Percentiles rank a stretch among this genome's conserved stretches.
Evolutionary conservation across 164 flowering plant genomes (phyloP).

Genomic region (Magnolia sinica): DNA sequence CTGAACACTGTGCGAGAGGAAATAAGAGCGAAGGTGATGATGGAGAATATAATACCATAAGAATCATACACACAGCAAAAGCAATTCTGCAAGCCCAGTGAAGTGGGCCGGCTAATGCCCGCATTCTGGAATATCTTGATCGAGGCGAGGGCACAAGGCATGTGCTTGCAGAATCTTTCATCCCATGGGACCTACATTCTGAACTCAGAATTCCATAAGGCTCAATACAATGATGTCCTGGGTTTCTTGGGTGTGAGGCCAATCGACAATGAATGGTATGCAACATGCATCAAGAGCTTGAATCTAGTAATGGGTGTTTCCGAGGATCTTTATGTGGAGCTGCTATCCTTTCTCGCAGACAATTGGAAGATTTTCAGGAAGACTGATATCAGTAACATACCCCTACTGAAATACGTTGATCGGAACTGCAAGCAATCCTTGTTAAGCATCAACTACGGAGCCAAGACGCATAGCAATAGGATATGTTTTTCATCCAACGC

Average conservation of each 20-base stretch:
- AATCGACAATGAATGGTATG: conserved; percentile 13
- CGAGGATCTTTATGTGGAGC: conserved; percentile 17
- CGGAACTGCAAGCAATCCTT: conserved; percentile 1
- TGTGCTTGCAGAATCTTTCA: conserved; percentile 22
- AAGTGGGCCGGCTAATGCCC: too few relatives aligned
- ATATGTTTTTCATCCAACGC: conserved; percentile 3
- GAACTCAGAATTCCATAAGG: conserved; percentile 4
- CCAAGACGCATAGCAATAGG: neutral
- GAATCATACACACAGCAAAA: conserved; percentile 18
- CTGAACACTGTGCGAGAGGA: conserved; percentile 19
- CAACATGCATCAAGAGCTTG: conserved; percentile 11
- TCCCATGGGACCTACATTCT: conserved; percentile 20
- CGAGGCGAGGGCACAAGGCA: conserved; percentile 25
- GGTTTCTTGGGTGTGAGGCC: conserved; percentile 17
- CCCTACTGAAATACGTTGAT: conserved; percentile 17
- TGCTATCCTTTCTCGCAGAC: conserved; percentile 24
- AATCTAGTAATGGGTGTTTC: conserved; percentile 14
- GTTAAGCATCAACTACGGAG: neutral
- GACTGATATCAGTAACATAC: conserved; percentile 5
- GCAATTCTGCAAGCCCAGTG: conserved; percentile 24
- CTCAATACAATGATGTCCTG: conserved; percentile 11
- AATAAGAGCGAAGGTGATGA: conserved; percentile 11
- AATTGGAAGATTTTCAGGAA: neutral
- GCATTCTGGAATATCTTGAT: conserved; percentile 26
- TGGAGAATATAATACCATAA: conserved; percentile 19